Conservation (phyloP, 768 basidiomycete genomes). For the Mycena alexandri region DNA sequence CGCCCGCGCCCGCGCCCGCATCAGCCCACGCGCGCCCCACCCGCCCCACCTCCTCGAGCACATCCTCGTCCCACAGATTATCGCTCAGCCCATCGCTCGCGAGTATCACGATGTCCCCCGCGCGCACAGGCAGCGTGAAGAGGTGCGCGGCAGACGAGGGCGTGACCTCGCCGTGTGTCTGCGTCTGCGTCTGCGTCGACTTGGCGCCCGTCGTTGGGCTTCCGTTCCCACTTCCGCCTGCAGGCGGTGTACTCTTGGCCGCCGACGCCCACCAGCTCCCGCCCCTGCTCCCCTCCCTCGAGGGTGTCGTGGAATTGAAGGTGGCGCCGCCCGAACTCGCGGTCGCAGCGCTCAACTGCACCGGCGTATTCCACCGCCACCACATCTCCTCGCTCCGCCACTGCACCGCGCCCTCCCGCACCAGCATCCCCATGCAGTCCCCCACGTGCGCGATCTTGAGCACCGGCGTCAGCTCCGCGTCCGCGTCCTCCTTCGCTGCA, state of each 20-base stretch:
- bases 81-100: constrained; percentile 87
- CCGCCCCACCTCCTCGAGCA: constrained; percentile 82
- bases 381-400: constrained; percentile 96
- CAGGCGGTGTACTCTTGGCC: too few relatives aligned
- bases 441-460: constrained; percentile 88
- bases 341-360: constrained; percentile 57
- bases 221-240: too few relatives aligned
- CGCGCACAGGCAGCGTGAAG: constrained; percentile 75
- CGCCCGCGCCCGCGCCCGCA: too few relatives aligned
- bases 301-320: too few relatives aligned
- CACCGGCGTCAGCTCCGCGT: constrained; percentile 61
- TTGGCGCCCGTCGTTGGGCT: too few relatives aligned
- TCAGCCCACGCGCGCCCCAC: constrained; percentile 55
- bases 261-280: too few relatives aligned
- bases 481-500: constrained; percentile 47
- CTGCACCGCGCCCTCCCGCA: constrained; percentile 81
- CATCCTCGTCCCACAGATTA: constrained; percentile 91
- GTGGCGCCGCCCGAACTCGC: too few relatives aligned
- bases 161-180: constrained; percentile 51
- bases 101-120: constrained; percentile 84
- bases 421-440: constrained; percentile 89
- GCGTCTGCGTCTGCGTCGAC: too few relatives aligned
- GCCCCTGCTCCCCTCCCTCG: too few relatives aligned
- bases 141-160: constrained; percentile 75
- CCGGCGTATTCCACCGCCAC: constrained; percentile 71